These are phyloP conservation scores for Gnomoniopsis smithogilvyi DNA, from an alignment of 2,329 filamentous ascomycete genomes.

Conservation along the genomic window DNA sequence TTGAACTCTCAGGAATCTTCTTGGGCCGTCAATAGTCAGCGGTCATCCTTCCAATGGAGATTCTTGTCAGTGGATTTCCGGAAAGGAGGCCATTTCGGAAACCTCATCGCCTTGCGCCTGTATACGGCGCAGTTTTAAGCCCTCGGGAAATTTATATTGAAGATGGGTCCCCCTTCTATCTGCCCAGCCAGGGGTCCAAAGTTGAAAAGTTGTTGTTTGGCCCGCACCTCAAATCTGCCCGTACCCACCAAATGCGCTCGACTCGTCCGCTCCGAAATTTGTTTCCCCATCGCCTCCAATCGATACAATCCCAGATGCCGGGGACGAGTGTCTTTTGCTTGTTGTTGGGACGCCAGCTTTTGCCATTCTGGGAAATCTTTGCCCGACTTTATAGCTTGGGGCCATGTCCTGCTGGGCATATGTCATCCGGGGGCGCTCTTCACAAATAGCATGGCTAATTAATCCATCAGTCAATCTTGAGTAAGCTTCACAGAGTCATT, in stretches of 20 bases:
- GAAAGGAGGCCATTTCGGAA: slow-evolving; percentile 9
- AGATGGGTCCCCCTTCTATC: neutral
- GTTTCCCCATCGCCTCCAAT: slow-evolving; percentile 2
- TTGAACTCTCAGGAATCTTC: neutral
- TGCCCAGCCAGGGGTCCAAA: neutral
- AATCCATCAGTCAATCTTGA: too few relatives aligned
- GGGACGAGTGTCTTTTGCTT: neutral
- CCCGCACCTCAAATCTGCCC: slow-evolving; percentile 3
- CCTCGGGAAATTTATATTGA: slow-evolving; percentile 12
- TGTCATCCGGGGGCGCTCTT: too few relatives aligned
- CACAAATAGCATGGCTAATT: too few relatives aligned
- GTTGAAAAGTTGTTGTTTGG: neutral
- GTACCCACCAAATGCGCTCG: slow-evolving; percentile 11
- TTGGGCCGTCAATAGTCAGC: neutral
- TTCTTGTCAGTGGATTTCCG: neutral
- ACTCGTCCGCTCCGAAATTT: slow-evolving; percentile 14
- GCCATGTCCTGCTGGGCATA: too few relatives aligned
- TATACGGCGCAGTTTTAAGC: slow-evolving; percentile 13
- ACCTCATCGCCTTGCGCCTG: neutral
- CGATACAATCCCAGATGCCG: slow-evolving; percentile 6
- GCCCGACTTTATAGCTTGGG: neutral
- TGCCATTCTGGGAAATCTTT: neutral
- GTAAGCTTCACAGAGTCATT: neutral
- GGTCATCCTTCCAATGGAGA: neutral
- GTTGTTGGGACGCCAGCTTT: neutral